These are phyloP conservation scores for Vitis vinifera DNA, from an alignment of 164 flowering plant genomes.

Conservation along the genomic window ASM3070453v1 NC_081808.1:20944001-20944500, in stretches of 20 bases:
- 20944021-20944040: slow-evolving; percentile 61
- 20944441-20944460: slow-evolving; percentile 1
- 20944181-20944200: too few relatives aligned
- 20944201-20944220: too few relatives aligned
- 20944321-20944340: slow-evolving; percentile 24
- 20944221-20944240: too few relatives aligned
- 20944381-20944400: slow-evolving; percentile 35
- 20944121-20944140: too few relatives aligned
- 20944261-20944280: too few relatives aligned
- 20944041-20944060: slow-evolving; percentile 44
- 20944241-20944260: too few relatives aligned
- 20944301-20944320: background rate
- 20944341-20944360: slow-evolving; percentile 56
- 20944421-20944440: slow-evolving; percentile 7
- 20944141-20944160: too few relatives aligned
- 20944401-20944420: slow-evolving; percentile 15
- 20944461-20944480: background rate
- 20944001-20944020: slow-evolving; percentile 78
- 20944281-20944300: background rate
- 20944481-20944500: slow-evolving; percentile 9
- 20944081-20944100: too few relatives aligned
- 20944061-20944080: background rate
- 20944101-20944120: too few relatives aligned
- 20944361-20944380: slow-evolving; percentile 39
- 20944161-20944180: too few relatives aligned